Evolutionary conservation across 768 basidiomycete genomes (phyloP).

Genomic region (Podaxis sp.): DNA sequence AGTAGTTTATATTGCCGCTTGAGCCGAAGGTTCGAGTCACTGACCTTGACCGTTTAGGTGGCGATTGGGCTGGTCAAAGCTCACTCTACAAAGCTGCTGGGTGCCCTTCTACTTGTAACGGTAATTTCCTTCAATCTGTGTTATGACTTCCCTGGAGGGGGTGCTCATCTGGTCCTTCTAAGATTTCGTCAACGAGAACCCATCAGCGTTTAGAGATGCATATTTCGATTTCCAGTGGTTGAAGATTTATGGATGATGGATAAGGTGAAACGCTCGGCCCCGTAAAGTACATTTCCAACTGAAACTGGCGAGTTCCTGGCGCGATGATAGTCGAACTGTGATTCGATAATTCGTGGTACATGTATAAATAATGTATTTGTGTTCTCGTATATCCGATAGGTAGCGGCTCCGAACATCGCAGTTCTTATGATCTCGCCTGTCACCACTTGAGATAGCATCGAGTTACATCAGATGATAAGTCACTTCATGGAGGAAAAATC

Average conservation of each 20-base stretch:
- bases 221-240: conserved; percentile 72
- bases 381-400: too few species aligned
- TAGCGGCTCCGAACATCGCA: too few species aligned
- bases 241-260: conserved; percentile 34
- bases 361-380: too few species aligned
- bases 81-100: conserved; percentile 43
- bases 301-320: neutral
- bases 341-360: too few species aligned
- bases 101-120: conserved; percentile 52
- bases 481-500: too few species aligned
- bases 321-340: too few species aligned
- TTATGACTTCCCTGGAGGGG: neutral
- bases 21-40: neutral
- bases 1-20: conserved; percentile 21
- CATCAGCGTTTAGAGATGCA: conserved; percentile 62
- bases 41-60: conserved; percentile 34
- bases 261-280: neutral
- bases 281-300: neutral
- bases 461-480: too few species aligned
- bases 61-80: conserved; percentile 52
- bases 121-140: conserved; percentile 33
- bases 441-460: too few species aligned
- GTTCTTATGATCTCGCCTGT: too few species aligned
- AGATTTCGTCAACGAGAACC: conserved; percentile 70
- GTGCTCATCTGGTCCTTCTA: neutral